These are phyloP conservation scores for Rubia occidens DNA, from an alignment of 305 asterid genomes.

Conservation along the genomic window DNA sequence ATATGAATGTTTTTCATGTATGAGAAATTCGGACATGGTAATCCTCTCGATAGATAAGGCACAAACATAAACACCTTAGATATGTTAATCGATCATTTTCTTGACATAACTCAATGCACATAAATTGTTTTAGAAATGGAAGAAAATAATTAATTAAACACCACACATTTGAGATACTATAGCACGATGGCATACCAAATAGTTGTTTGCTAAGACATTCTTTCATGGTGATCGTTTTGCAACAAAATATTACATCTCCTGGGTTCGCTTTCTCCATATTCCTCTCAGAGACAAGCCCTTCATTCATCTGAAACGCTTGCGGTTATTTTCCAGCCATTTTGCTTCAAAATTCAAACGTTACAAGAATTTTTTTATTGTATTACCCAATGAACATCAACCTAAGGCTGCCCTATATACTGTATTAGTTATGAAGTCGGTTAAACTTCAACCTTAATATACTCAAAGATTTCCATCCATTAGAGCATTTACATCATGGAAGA, in stretches of 20 bases:
- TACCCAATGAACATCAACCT: neutral
- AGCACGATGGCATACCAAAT: conserved; percentile 35
- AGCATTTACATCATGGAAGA: neutral
- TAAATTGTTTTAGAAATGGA: too few species aligned
- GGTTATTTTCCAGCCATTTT: conserved; percentile 33
- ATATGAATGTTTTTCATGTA: conserved; percentile 63
- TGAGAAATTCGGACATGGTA: conserved; percentile 50
- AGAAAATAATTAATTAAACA: neutral
- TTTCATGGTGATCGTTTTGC: conserved; percentile 40
- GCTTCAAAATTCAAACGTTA: conserved; percentile 26
- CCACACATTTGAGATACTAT: too few species aligned
- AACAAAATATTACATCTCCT: conserved; percentile 77
- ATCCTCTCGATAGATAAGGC: conserved; percentile 37
- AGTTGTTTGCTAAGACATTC: conserved; percentile 1
- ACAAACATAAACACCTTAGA: neutral
- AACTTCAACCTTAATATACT: neutral
- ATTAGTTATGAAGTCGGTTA: neutral
- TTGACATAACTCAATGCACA: too few species aligned
- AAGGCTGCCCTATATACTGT: neutral
- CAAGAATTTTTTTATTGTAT: conserved; percentile 9
- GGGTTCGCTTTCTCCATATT: conserved; percentile 48
- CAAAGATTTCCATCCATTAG: neutral
- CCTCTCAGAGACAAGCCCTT: conserved; percentile 19
- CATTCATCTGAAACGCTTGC: conserved; percentile 6
- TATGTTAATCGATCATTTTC: too few species aligned